Conservation (phyloP, 768 basidiomycete genomes). For the Boletus rex-veris region DNA sequence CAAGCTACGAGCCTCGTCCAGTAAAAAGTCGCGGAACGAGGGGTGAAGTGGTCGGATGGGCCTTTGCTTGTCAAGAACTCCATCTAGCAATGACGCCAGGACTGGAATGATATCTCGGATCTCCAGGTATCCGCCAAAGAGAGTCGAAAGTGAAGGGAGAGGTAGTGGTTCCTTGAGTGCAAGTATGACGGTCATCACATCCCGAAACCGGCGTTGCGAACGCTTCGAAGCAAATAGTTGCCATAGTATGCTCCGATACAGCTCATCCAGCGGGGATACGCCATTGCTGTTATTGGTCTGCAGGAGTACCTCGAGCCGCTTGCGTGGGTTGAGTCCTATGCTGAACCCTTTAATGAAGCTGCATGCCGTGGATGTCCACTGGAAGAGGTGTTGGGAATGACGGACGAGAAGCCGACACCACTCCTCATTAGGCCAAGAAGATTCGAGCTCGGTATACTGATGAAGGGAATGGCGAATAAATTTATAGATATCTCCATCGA, state of each 20-base stretch:
- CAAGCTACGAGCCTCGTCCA: not conserved
- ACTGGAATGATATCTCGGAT: not conserved
- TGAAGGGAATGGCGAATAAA: not conserved
- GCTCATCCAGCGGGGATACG: not conserved
- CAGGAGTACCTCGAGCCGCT: not conserved
- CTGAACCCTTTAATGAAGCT: not conserved
- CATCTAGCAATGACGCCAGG: not conserved
- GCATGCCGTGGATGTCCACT: not conserved
- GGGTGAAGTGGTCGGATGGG: not conserved
- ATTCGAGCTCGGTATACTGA: not conserved
- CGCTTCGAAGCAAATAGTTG: not conserved
- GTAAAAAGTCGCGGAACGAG: not conserved
- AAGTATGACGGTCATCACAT: not conserved
- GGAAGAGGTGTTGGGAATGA: not conserved
- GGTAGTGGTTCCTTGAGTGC: not conserved
- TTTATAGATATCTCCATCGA: not conserved
- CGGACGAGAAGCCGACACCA: constrained; percentile 4
- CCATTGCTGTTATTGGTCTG: not conserved
- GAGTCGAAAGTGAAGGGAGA: not conserved
- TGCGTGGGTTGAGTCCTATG: not conserved
- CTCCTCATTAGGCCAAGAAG: not conserved
- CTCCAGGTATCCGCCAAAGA: not conserved
- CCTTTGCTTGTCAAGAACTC: not conserved
- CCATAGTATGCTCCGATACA: not conserved
- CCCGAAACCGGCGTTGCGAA: not conserved